phyloP scores from a whole-genome alignment of 805 yeast species.

The Wickerhamiella australiensis region DNA sequence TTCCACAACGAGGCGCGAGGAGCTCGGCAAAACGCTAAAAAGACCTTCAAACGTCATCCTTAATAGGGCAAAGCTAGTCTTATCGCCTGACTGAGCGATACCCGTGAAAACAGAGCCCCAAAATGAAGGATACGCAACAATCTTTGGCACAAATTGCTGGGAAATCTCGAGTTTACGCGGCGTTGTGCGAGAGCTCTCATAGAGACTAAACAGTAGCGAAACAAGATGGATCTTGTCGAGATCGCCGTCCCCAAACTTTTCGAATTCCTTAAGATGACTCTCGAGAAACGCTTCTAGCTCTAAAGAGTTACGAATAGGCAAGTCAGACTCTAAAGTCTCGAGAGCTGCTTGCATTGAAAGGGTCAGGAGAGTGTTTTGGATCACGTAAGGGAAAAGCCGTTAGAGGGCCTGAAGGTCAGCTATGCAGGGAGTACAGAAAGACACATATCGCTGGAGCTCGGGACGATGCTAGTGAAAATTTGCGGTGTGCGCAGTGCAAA shows the following conservation, averaged over 20 bases:
- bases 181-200: neutral
- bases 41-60: constrained; percentile 19
- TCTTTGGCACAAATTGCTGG: constrained; percentile 13
- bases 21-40: constrained; percentile 20
- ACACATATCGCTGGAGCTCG: too few relatives aligned
- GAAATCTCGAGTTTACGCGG: constrained; percentile 9
- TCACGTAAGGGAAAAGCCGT: neutral
- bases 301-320: constrained; percentile 12
- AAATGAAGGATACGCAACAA: constrained; percentile 15
- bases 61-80: constrained; percentile 15
- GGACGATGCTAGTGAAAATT: constrained; percentile 57
- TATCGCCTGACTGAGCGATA: neutral
- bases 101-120: constrained; percentile 17
- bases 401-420: too few relatives aligned
- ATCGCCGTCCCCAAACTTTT: neutral
- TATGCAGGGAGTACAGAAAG: too few relatives aligned
- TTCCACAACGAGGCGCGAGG: constrained; percentile 16
- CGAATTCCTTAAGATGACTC: constrained; percentile 13
- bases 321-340: neutral
- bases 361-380: neutral
- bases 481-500: constrained; percentile 66
- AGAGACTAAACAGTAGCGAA: constrained; percentile 4
- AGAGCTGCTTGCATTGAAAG: constrained; percentile 5
- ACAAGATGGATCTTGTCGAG: constrained; percentile 7
- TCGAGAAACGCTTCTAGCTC: constrained; percentile 18